Conservation (phyloP, 306 rosid species). For the Lithocarpus polystachyus region DNA sequence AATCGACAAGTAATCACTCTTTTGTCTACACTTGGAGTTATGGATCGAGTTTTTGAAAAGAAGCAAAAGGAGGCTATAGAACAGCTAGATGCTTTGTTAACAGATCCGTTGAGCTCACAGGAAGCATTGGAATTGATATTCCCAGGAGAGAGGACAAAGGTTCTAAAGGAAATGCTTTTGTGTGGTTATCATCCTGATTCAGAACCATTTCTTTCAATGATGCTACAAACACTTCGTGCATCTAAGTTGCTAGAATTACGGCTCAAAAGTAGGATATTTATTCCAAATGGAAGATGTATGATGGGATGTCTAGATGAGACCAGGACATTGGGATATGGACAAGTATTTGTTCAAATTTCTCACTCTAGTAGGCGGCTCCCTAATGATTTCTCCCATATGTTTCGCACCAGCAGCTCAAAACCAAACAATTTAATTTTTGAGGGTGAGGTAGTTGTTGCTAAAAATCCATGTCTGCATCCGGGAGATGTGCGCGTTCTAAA, state of each 20-base stretch:
- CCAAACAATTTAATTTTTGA: conserved; percentile 1
- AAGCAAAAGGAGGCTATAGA: conserved; percentile 24
- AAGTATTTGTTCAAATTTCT: conserved; percentile 38
- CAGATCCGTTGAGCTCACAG: conserved; percentile 27
- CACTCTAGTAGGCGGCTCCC: neutral
- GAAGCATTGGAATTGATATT: conserved; percentile 31
- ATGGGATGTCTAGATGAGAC: conserved; percentile 57
- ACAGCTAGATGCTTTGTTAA: conserved; percentile 22
- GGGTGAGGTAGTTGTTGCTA: conserved; percentile 36
- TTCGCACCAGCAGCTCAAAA: neutral
- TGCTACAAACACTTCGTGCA: conserved; percentile 33
- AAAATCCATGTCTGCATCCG: conserved; percentile 39
- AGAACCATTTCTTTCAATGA: conserved; percentile 46
- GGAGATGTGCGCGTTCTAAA: conserved; percentile 42
- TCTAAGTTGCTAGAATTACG: conserved; percentile 25
- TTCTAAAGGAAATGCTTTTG: conserved; percentile 32
- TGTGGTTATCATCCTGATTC: conserved; percentile 33
- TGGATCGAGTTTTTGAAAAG: conserved; percentile 12
- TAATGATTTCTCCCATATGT: neutral
- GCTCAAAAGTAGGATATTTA: conserved; percentile 22
- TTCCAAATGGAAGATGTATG: conserved; percentile 36
- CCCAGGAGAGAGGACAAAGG: conserved; percentile 22
- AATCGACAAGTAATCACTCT: conserved; percentile 41
- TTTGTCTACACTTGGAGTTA: conserved; percentile 35
- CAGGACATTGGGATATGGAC: conserved; percentile 31